Evolutionary conservation across 768 basidiomycete genomes (phyloP).

Genomic region (Inosperma sp.): DNA sequence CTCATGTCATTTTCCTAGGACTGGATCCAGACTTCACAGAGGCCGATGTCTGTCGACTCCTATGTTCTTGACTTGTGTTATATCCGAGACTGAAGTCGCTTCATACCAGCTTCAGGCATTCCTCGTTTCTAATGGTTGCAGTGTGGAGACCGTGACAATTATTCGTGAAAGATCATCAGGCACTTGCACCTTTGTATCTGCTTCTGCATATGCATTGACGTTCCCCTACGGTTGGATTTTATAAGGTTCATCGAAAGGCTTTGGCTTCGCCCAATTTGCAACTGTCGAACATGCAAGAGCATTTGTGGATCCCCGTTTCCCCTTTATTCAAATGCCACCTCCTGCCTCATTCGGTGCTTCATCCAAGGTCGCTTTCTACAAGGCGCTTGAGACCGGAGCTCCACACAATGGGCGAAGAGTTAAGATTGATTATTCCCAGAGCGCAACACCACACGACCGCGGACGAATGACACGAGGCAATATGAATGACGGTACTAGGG

Average conservation of each 20-base stretch:
- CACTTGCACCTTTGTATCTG: conserved; percentile 81
- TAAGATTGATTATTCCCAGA: conserved; percentile 95
- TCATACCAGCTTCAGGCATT: conserved; percentile 71
- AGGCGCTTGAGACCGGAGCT: conserved; percentile 64
- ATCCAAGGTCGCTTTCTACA: conserved; percentile 65
- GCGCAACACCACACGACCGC: conserved; percentile 66
- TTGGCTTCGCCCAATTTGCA: conserved; percentile 94
- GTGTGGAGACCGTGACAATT: conserved; percentile 85
- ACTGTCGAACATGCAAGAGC: conserved; percentile 81
- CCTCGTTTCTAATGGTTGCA: conserved; percentile 66
- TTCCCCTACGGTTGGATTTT: conserved; percentile 61
- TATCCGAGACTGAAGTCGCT: conserved; percentile 34
- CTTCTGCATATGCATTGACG: conserved; percentile 68
- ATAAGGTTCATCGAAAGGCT: conserved; percentile 90
- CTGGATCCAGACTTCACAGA: conserved; percentile 90
- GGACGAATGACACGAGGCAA: conserved; percentile 56
- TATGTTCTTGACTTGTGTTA: conserved; percentile 28
- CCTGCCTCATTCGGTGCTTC: conserved; percentile 84
- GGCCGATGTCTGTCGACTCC: conserved; percentile 73
- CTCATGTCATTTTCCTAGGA: conserved; percentile 94
- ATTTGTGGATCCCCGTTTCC: conserved; percentile 88
- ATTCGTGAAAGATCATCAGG: conserved; percentile 96
- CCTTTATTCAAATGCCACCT: conserved; percentile 89
- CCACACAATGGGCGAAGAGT: conserved; percentile 80
- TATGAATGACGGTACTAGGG: conserved; percentile 89